Evolutionary conservation across 306 rosid genomes (phyloP), one percentile per base, ranked within the genome.

Genomic region (Senna tora): DNA sequence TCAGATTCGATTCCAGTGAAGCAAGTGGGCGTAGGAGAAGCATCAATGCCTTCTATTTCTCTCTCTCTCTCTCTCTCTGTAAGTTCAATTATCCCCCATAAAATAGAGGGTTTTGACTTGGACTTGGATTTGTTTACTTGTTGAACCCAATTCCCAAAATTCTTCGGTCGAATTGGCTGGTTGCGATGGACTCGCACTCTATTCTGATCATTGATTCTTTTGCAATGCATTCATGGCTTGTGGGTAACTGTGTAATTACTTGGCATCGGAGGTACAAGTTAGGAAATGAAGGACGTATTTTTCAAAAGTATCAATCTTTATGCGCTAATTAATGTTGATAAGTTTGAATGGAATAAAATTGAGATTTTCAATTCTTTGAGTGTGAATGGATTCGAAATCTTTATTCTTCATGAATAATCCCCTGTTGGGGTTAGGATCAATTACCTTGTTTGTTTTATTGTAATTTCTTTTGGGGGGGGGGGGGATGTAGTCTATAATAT

Each of bases 1-100:
- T 30, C n/a, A 46, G 72, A 76, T 77, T 84, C 72, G 78, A 58
- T 77, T 73, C 79, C 63, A 72, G 22, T 14, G 49, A 69, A 54
- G 64, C 78, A 78, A 45, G 72, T 67, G 66, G 50, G 54, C 41
- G 56, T 49, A 9, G 17, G 56, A 32, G 77, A 66, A 59, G 74
- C 69, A 72, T 69, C 42, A 6, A 65, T 52, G 45, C 66, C 73
- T 28, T 71, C 33, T 69, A 41, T 60, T 74, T 36, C 66, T 38
- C 66, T 38, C 64, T 14, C 66, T 32, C 80, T 60, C 69, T 36
- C 66, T 38, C 66, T 38, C 64, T 14, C 66, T 32, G 83, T 56
- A 61, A 78, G 72, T 57, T 12, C 14, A 22, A 65, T 22, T 65
- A 63, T 21, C 7, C 6, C 51, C 58, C 58, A 52, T 9, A 9